Percentiles rank a stretch among this genome's conserved stretches.
These are phyloP conservation scores for Alternaria sp. DNA, from an alignment of 2,329 filamentous ascomycete genomes.

Conservation along the genomic window DNA sequence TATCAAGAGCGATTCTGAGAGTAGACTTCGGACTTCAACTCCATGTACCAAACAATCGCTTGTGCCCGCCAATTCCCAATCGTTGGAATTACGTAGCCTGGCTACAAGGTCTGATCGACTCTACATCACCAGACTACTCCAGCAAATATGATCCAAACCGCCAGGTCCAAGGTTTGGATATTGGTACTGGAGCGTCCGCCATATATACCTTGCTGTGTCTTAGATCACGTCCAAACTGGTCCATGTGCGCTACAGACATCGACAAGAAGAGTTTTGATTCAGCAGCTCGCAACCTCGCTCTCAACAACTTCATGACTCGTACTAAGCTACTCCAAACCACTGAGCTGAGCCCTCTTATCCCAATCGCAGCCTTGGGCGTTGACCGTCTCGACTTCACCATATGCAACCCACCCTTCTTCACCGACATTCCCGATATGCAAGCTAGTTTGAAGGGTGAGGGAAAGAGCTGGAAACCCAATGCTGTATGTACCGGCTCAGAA, in stretches of 20 bases:
- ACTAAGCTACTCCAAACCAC: slow-evolving; percentile 70
- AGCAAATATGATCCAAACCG: slow-evolving; percentile 60
- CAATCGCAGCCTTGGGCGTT: slow-evolving; percentile 64
- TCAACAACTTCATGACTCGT: slow-evolving; percentile 70
- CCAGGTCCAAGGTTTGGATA: slow-evolving; percentile 76
- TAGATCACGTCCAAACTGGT: slow-evolving; percentile 71
- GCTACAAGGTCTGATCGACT: slow-evolving; percentile 83
- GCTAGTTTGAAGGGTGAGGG: slow-evolving; percentile 64
- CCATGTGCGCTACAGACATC: slow-evolving; percentile 67
- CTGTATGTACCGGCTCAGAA: slow-evolving; percentile 77
- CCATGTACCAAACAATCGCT: slow-evolving; percentile 75
- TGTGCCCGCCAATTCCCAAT: slow-evolving; percentile 80
- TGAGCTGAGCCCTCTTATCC: slow-evolving; percentile 66
- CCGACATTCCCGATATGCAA: slow-evolving; percentile 73
- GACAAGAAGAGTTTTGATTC: slow-evolving; percentile 73
- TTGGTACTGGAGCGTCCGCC: slow-evolving; percentile 88
- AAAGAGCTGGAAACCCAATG: slow-evolving; percentile 74
- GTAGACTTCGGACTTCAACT: slow-evolving; percentile 77
- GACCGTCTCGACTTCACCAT: slow-evolving; percentile 79
- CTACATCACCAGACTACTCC: slow-evolving; percentile 60
- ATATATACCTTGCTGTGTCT: slow-evolving; percentile 90
- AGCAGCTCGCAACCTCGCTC: slow-evolving; percentile 71
- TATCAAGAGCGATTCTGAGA: slow-evolving; percentile 81
- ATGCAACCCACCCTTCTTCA: slow-evolving; percentile 95
- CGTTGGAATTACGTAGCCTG: slow-evolving; percentile 91